Percentiles rank a stretch among this genome's conserved stretches.
Evolutionary conservation across 2,329 filamentous ascomycete species (phyloP).

Genomic region (Phyllosticta capitalensis): DNA sequence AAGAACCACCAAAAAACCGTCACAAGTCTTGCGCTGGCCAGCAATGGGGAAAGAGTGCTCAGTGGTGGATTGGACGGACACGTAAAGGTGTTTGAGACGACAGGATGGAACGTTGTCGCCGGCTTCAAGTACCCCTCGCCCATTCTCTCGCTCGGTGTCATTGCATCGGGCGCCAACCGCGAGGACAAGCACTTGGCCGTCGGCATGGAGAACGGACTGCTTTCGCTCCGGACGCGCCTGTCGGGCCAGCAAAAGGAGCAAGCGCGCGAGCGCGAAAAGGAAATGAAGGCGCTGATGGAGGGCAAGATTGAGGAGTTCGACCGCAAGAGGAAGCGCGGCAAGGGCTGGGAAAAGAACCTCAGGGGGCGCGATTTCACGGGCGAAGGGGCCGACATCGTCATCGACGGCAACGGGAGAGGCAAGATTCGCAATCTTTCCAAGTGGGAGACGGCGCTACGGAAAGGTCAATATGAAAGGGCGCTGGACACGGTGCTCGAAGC

Average conservation of each 20-base stretch:
- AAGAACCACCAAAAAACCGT: constrained; percentile 98
- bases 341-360: constrained; percentile 52
- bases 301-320: constrained; percentile 74
- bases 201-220: constrained; percentile 86
- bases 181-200: constrained; percentile 92
- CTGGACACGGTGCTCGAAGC: constrained; percentile 64
- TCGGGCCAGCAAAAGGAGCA: constrained; percentile 71
- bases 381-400: constrained; percentile 79
- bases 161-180: constrained; percentile 55
- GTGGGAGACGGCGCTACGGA: constrained; percentile 77
- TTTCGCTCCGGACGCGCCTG: constrained; percentile 82
- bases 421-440: constrained; percentile 55
- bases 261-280: constrained; percentile 67
- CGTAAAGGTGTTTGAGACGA: constrained; percentile 93
- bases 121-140: constrained; percentile 89
- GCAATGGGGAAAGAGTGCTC: constrained; percentile 69
- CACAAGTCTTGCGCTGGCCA: constrained; percentile 74
- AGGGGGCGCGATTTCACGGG: constrained; percentile 71
- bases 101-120: constrained; percentile 91
- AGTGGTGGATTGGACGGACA: constrained; percentile 89
- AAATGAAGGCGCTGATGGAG: constrained; percentile 72
- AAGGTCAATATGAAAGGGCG: constrained; percentile 65
- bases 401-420: constrained; percentile 61
- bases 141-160: constrained; percentile 72
- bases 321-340: constrained; percentile 50